Percentiles rank a stretch among this genome's conserved stretches.
These are phyloP conservation scores for Aspergillus sp. DNA, from an alignment of 2,329 filamentous ascomycete species.

Conservation along the genomic window DNA sequence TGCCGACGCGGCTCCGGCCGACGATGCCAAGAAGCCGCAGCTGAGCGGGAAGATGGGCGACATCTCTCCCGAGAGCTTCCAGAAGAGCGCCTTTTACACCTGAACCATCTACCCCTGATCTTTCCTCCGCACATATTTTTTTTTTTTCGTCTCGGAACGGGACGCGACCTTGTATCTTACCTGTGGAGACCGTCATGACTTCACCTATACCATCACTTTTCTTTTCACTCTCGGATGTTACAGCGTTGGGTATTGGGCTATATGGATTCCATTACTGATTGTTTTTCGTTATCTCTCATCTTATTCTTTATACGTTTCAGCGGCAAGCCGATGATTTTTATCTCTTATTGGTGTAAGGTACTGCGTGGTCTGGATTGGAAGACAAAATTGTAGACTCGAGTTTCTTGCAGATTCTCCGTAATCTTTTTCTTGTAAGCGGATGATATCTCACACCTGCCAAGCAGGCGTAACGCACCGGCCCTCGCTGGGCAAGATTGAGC, in stretches of 20 bases:
- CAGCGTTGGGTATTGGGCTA: conserved; percentile 4
- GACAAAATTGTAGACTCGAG: background rate
- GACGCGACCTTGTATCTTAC: background rate
- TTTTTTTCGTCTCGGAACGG: conserved; percentile 14
- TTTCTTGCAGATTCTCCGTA: no score
- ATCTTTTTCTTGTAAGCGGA: no score
- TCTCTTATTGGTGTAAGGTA: background rate
- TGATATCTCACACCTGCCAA: no score
- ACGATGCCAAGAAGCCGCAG: conserved; percentile 45
- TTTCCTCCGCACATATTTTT: conserved; percentile 13
- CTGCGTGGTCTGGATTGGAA: background rate
- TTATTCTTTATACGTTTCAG: background rate
- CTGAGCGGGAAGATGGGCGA: conserved; percentile 62
- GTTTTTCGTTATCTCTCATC: background rate
- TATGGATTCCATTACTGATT: background rate
- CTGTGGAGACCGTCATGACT: background rate
- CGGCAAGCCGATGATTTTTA: background rate
- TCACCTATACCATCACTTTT: background rate
- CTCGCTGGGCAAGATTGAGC: no score
- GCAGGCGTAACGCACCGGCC: no score
- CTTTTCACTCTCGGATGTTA: conserved; percentile 5
- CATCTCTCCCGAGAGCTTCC: conserved; percentile 67
- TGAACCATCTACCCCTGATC: conserved; percentile 31
- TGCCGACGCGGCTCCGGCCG: conserved; percentile 19
- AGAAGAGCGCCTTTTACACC: conserved; percentile 68